A percentile compares a stretch with the other conserved stretches of the same genome.
phyloP scores from a whole-genome alignment of 257 asterid genomes.

The Linderniella brevidens region DNA sequence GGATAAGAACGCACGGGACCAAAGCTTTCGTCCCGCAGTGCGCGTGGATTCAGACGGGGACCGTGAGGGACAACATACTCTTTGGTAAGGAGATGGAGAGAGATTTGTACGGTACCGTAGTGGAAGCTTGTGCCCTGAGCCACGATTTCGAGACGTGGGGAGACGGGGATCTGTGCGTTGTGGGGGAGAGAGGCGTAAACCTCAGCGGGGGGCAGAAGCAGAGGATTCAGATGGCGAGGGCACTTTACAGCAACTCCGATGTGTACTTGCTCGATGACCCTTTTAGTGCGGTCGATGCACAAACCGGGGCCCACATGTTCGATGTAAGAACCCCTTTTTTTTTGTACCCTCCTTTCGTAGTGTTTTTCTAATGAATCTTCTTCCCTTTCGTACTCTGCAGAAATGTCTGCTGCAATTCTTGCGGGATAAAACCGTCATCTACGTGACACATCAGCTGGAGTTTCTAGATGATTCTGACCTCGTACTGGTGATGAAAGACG shows the following conservation, averaged over 20 bases:
- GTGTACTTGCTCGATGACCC: constrained; percentile 69
- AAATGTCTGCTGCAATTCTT: constrained; percentile 52
- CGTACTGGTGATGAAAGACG: constrained; percentile 71
- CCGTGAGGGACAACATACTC: constrained; percentile 51
- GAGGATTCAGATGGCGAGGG: constrained; percentile 73
- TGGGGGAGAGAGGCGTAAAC: constrained; percentile 68
- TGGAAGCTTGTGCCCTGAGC: constrained; percentile 60
- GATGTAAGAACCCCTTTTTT: constrained; percentile 22
- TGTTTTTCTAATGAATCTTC: constrained; percentile 1
- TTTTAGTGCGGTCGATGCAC: constrained; percentile 82
- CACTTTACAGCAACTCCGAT: constrained; percentile 53
- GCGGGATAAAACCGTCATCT: constrained; percentile 41
- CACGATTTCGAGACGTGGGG: constrained; percentile 50
- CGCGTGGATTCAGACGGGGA: constrained; percentile 90
- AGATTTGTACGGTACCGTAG: constrained; percentile 36
- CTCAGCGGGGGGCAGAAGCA: constrained; percentile 84
- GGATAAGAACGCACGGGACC: constrained; percentile 38
- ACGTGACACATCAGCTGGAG: constrained; percentile 77
- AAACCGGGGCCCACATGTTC: constrained; percentile 78
- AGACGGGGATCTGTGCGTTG: constrained; percentile 43
- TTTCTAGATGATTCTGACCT: constrained; percentile 61
- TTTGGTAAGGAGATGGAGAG: constrained; percentile 62
- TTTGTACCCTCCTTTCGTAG: background rate
- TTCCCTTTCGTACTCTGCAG: constrained; percentile 21
- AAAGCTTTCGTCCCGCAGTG: constrained; percentile 78